Conservation (phyloP, 2,329 filamentous ascomycete species). For the Dendryphion nanum region DNA sequence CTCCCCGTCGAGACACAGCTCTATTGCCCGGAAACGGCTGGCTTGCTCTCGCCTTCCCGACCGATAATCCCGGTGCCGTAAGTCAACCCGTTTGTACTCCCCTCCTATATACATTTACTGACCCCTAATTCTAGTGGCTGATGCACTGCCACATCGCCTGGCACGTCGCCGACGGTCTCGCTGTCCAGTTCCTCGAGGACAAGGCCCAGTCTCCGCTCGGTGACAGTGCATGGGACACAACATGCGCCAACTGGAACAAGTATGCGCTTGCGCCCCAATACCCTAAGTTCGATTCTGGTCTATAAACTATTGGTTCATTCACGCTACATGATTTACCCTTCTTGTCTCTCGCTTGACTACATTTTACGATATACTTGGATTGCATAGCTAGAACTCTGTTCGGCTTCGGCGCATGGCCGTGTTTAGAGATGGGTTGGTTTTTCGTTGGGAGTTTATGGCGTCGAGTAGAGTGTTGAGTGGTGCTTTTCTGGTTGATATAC, state of each 20-base stretch:
- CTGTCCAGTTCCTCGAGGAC: constrained; percentile 52
- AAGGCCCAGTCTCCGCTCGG: constrained; percentile 24
- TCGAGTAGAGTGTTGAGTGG: too few species aligned
- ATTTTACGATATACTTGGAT: too few species aligned
- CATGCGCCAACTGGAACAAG: constrained; percentile 4
- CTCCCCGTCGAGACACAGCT: constrained; percentile 27
- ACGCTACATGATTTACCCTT: too few species aligned
- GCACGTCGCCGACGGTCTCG: constrained; percentile 60
- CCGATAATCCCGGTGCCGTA: constrained; percentile 53
- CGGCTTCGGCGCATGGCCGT: too few species aligned
- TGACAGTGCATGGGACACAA: constrained; percentile 4
- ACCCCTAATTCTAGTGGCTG: too few species aligned
- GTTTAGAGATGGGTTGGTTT: too few species aligned
- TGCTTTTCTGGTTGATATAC: too few species aligned
- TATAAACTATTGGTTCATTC: not conserved
- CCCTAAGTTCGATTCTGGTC: constrained; percentile 7
- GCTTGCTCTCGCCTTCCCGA: constrained; percentile 52
- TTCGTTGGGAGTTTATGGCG: too few species aligned
- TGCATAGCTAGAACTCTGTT: too few species aligned
- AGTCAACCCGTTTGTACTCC: too few species aligned
- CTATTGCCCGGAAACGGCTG: constrained; percentile 25
- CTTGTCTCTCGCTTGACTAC: too few species aligned
- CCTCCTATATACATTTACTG: too few species aligned
- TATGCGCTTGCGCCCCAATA: constrained; percentile 3
- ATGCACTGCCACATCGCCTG: constrained; percentile 35